Evolutionary conservation across 2,329 filamentous ascomycete genomes (phyloP).

Genomic region (Microsporum audouinii): DNA sequence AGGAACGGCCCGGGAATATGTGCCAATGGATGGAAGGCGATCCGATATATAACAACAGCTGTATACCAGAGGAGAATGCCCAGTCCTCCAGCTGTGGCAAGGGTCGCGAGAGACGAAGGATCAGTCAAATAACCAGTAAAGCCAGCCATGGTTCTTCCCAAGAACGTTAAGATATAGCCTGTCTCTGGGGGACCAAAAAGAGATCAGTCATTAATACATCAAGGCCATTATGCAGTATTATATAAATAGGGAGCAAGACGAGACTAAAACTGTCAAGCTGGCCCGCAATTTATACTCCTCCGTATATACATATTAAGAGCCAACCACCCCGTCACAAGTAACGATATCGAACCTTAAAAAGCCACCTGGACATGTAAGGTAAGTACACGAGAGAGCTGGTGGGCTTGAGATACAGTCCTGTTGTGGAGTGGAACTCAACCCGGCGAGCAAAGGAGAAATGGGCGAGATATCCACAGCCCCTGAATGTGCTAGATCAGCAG

Average conservation of each 20-base stretch:
- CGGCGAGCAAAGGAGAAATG: not conserved
- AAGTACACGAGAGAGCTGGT: not conserved
- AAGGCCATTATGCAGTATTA: not conserved
- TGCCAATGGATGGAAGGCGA: not conserved
- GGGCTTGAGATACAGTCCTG: not conserved
- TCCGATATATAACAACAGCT: not conserved
- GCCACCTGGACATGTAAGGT: not conserved
- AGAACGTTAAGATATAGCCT: not conserved
- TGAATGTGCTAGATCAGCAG: not conserved
- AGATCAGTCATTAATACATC: not conserved
- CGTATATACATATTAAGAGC: not conserved
- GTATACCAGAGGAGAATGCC: not conserved
- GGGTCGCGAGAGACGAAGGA: not conserved
- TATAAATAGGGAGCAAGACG: not conserved
- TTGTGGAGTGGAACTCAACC: not conserved
- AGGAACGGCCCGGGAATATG: conserved; percentile 3
- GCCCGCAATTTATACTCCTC: not conserved
- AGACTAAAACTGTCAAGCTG: not conserved
- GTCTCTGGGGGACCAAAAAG: not conserved
- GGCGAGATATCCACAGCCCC: not conserved
- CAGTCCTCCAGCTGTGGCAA: not conserved
- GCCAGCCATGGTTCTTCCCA: not conserved
- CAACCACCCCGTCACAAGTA: not conserved
- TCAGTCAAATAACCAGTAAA: not conserved
- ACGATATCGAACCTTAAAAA: not conserved